These are phyloP conservation scores for Globisporangium alternatum DNA, from an alignment of 352 stramenopile species.

Conservation along the genomic window DNA sequence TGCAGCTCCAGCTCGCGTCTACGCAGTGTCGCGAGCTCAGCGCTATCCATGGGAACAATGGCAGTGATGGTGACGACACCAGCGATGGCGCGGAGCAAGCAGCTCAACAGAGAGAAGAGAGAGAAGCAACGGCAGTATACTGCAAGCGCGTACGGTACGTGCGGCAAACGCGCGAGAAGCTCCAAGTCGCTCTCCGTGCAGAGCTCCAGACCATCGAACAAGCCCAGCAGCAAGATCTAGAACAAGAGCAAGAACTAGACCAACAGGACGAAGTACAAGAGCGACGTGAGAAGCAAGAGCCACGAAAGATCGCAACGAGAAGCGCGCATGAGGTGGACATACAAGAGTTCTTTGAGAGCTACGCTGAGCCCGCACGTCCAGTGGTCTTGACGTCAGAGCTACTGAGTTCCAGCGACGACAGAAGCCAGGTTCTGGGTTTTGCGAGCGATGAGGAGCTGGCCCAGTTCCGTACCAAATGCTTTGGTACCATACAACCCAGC, in stretches of 20 bases:
- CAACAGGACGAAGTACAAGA: neutral
- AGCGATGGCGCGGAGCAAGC: neutral
- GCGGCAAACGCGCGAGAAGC: conserved; percentile 36
- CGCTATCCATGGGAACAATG: neutral
- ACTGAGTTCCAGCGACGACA: conserved; percentile 2
- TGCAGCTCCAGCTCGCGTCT: conserved; percentile 29
- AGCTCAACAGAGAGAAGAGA: neutral
- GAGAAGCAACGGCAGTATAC: conserved; percentile 15
- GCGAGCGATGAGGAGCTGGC: conserved; percentile 2
- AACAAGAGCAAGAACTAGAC: neutral
- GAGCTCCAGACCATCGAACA: conserved; percentile 14
- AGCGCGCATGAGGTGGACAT: conserved; percentile 30
- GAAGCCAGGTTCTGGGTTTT: conserved; percentile 26
- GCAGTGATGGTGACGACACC: neutral
- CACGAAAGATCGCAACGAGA: conserved; percentile 19
- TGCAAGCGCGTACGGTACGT: conserved; percentile 58
- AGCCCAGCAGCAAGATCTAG: neutral
- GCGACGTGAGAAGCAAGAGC: neutral
- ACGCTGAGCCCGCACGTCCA: conserved; percentile 30
- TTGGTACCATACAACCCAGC: conserved; percentile 4
- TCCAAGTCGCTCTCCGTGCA: conserved; percentile 22
- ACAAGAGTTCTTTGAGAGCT: conserved; percentile 66
- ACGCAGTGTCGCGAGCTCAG: conserved; percentile 31
- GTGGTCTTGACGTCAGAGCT: conserved; percentile 31
- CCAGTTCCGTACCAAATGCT: conserved; percentile 26